phyloP scores from a whole-genome alignment of 768 basidiomycete species.

The Leccinum broughii region DNA sequence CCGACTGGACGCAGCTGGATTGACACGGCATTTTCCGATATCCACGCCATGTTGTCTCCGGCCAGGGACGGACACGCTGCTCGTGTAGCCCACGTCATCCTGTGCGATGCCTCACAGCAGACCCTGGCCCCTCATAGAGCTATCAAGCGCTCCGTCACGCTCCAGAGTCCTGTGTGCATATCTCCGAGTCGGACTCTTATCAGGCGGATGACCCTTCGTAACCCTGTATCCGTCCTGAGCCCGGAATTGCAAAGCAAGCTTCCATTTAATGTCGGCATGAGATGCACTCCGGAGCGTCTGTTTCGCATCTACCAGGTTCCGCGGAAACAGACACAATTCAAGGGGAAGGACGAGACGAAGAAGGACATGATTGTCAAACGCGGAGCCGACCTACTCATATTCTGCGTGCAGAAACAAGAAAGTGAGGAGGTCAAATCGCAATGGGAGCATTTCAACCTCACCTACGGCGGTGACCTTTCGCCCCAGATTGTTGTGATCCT shows the following conservation, averaged over 20 bases:
- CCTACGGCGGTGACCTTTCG: slow-evolving; percentile 28
- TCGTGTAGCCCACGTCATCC: slow-evolving; percentile 21
- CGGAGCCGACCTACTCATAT: slow-evolving; percentile 26
- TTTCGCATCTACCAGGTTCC: slow-evolving; percentile 25
- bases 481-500: slow-evolving; percentile 25
- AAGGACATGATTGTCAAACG: slow-evolving; percentile 16
- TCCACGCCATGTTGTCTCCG: slow-evolving; percentile 20
- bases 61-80: background rate
- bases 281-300: slow-evolving; percentile 14
- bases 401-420: slow-evolving; percentile 17
- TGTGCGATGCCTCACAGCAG: slow-evolving; percentile 21
- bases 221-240: slow-evolving; percentile 10
- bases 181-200: slow-evolving; percentile 7
- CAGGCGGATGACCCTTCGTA: slow-evolving; percentile 13
- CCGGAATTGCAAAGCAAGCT: slow-evolving; percentile 9
- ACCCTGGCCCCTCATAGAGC: background rate
- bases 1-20: slow-evolving; percentile 24
- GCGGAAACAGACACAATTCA: background rate
- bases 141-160: slow-evolving; percentile 16
- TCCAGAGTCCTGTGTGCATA: slow-evolving; percentile 16
- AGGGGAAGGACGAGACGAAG: slow-evolving; percentile 6
- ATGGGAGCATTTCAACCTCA: slow-evolving; percentile 26
- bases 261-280: slow-evolving; percentile 21
- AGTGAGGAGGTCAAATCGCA: slow-evolving; percentile 15
- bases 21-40: slow-evolving; percentile 22